phyloP scores from a whole-genome alignment of 345 rosid species.

The Lumnitzera littorea region DNA sequence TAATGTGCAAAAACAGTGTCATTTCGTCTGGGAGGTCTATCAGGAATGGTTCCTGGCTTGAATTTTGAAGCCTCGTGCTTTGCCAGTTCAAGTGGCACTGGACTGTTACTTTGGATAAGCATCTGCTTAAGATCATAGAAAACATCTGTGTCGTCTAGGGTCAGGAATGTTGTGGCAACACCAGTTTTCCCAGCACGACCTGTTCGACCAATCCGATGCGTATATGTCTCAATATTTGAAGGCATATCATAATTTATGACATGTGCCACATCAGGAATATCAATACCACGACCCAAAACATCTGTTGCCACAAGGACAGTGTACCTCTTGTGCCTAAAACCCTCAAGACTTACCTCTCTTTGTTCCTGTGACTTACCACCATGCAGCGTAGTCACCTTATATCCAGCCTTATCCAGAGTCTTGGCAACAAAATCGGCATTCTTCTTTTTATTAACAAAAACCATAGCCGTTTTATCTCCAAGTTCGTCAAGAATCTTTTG shows the following conservation, averaged over 20 bases:
- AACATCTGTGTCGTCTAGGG: conserved; percentile 69
- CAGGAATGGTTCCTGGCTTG: conserved; percentile 88
- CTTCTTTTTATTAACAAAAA: conserved; percentile 89
- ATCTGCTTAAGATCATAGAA: conserved; percentile 97
- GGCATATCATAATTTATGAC: conserved; percentile 96
- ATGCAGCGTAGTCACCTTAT: conserved; percentile 83
- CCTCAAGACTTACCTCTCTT: conserved; percentile 88
- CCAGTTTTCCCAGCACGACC: conserved; percentile 98
- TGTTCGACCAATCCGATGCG: conserved; percentile 93
- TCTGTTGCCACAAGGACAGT: conserved; percentile 94
- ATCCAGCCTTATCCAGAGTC: conserved; percentile 78
- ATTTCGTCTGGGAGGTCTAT: conserved; percentile 87
- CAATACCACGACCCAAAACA: conserved; percentile 93
- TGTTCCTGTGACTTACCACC: conserved; percentile 97
- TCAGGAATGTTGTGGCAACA: conserved; percentile 85
- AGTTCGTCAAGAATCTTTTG: conserved; percentile 80
- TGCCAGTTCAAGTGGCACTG: conserved; percentile 87
- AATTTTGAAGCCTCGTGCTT: conserved; percentile 92
- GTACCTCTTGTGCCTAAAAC: conserved; percentile 81
- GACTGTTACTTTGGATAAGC: conserved; percentile 91
- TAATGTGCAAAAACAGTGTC: conserved; percentile 79
- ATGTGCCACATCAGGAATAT: conserved; percentile 92
- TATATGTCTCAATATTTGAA: conserved; percentile 74
- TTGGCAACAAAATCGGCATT: conserved; percentile 73
- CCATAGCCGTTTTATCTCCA: conserved; percentile 81